Conservation (phyloP, 2,329 filamentous ascomycete species). For the Ophiocordyceps unilateralis region DNA sequence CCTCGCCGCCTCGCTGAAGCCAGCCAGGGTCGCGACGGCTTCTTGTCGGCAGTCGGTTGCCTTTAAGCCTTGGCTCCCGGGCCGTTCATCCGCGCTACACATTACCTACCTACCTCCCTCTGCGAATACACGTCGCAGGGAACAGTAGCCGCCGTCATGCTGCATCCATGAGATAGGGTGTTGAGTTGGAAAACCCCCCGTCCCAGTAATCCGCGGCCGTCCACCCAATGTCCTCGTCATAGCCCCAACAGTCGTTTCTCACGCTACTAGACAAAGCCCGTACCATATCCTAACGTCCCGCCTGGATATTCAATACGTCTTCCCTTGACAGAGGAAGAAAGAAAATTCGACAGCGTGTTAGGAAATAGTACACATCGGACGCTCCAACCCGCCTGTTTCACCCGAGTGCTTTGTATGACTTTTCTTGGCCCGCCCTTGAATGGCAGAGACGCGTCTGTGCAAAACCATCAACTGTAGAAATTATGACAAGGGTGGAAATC, state of each 20-base stretch:
- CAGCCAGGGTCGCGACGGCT: too few species aligned
- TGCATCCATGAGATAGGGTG: too few species aligned
- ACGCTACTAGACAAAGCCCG: too few species aligned
- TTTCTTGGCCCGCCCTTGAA: constrained; percentile 1
- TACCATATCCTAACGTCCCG: too few species aligned
- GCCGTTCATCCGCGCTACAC: neutral
- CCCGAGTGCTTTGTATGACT: neutral
- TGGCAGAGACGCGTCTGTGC: neutral
- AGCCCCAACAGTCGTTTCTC: too few species aligned
- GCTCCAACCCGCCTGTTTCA: constrained; percentile 1
- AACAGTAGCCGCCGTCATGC: too few species aligned
- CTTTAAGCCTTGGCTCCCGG: neutral
- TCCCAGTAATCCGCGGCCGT: too few species aligned
- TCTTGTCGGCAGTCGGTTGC: neutral
- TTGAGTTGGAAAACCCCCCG: too few species aligned
- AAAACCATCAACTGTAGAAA: constrained; percentile 2
- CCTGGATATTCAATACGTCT: neutral
- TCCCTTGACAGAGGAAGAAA: neutral
- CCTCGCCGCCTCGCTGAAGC: too few species aligned
- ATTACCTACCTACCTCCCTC: neutral
- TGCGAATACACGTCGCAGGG: too few species aligned
- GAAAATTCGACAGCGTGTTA: constrained; percentile 5
- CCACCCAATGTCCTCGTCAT: too few species aligned
- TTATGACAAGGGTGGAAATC: constrained; percentile 6
- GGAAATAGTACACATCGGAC: constrained; percentile 1